Base-by-base conservation (phyloP, 345 rosid species). In the Raphanus sativus region DNA sequence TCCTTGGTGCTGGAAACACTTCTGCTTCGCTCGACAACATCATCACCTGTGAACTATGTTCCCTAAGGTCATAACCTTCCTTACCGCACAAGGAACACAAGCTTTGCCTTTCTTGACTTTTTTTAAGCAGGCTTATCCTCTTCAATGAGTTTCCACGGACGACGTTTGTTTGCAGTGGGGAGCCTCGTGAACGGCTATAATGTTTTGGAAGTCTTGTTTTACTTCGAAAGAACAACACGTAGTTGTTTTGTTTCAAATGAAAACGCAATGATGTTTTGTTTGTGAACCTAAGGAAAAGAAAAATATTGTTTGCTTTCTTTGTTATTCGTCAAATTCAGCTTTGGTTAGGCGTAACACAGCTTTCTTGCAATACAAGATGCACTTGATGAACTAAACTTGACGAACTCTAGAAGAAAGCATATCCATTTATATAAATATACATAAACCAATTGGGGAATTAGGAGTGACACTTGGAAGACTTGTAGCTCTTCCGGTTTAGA, bases 1-100 rank as follows among this genome's bases (percentile, higher is more conserved):
- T 91, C 28, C 63, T 87, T 28, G 88, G 92, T 77, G 80, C 86
- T 54, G 97, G 98, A 29, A 83, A 68, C 68, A 86, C 86, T 26
- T 81, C 89, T 29, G 81, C 83, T 25, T 77, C 86, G 16, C 84
- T 89, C 75, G 85, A 90, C 61, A 83, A 89, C 81, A 29, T 88
- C 60, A 79, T 95, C 78, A 83, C 94, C 1, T 91, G 91, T 64
- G 98, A 91, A 74, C 77, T 91, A 65, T 81, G 90, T 42, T 86
- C 93, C 7, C 83, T 74, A 71, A 89, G 83, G 83, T 84, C 81
- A 26, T 88, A 86, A 85, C 25, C 67, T 33, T 74, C 33, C 36
- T 15, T 38, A 6, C 26, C 33, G 55, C 28, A 21, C 52, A 56
- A 70, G 64, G 59, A 65, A 66, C 73, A 45, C 63, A 45, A 52